Evolutionary conservation across 1,284 basidiomycete species (phyloP), one percentile per base, ranked within the genome.

Genomic region (Sanghuangporus weigelae): DNA sequence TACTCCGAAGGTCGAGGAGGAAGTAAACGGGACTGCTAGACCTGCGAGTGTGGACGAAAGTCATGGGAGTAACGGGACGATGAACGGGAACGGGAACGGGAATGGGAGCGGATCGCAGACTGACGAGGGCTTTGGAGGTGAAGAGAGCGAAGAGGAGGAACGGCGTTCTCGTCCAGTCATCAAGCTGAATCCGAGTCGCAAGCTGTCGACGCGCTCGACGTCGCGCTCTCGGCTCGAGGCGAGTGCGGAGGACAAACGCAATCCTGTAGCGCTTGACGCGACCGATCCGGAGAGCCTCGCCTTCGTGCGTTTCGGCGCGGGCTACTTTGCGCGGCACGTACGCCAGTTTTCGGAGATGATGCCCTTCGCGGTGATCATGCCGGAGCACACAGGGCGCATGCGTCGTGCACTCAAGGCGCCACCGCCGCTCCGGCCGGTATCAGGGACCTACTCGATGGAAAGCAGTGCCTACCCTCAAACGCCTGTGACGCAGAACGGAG

Each of bases 291-390:
- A 86, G 48, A 89, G 84, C 67, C 75, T 91, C 23, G 87, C 90
- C 31, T 87, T 85, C 68, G 79, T 90, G 58, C 86, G 90, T 39
- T 91, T 91, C 75, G 90, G 88, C 14, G 89, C 89, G 19, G 79
- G 82, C 62, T 76, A 81, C 59, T 77, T 90, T 12, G 79, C 84
- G 14, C 84, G 83, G 70, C 57, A 56, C 40, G 59, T 54, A 23
- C 77, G 76, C 11, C 81, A 86, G 69, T 74, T 90, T 59, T 76
- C 73, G 36, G 56, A 58, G n/a, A 11, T 58, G 59, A 64, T 93
- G 66, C 91, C 91, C 1, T 93, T 92, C 69, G 89, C 89, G 8
- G 74, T 93, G 57, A 89, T 93, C 70, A 80, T 86, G 36, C 91
- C 91, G 1, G 88, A 93, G 74, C 70, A 73, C 40, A 76, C 72